A percentile compares a stretch with the other conserved stretches of the same genome.
phyloP scores from a whole-genome alignment of 2,329 filamentous ascomycete species.

The Aspergillus pseudotamarii region DNA sequence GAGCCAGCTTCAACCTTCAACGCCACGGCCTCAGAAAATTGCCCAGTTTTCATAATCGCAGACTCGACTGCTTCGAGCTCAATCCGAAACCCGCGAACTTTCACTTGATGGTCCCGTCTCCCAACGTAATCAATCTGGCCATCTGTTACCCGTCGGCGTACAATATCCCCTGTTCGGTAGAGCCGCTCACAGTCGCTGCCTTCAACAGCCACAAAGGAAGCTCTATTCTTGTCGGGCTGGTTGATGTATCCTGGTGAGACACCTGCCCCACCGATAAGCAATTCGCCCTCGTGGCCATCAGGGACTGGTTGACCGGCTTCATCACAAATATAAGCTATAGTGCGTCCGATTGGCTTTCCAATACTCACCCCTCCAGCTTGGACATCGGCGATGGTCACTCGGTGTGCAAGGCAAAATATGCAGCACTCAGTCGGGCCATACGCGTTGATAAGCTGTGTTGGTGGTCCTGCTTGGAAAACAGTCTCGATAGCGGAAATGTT shows the following conservation, averaged over 20 bases:
- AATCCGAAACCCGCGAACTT: constrained; percentile 36
- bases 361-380: background rate
- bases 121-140: constrained; percentile 33
- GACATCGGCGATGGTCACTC: constrained; percentile 18
- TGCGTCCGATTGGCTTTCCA: constrained; percentile 8
- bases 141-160: constrained; percentile 27
- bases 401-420: constrained; percentile 19
- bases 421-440: constrained; percentile 30
- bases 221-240: constrained; percentile 24
- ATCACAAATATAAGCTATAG: constrained; percentile 16
- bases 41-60: background rate
- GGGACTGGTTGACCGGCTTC: constrained; percentile 9
- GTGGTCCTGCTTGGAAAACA: constrained; percentile 20
- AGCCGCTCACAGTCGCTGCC: constrained; percentile 16
- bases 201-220: constrained; percentile 24
- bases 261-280: constrained; percentile 22
- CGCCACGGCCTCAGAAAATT: background rate
- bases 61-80: constrained; percentile 36
- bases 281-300: constrained; percentile 22
- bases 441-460: constrained; percentile 22
- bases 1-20: background rate
- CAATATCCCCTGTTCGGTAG: constrained; percentile 40
- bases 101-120: constrained; percentile 37
- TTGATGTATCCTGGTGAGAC: constrained; percentile 27
- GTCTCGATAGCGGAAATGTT: constrained; percentile 19